These are phyloP conservation scores for Actinomucor elegans DNA, from an alignment of 371 early-diverging fungal species.

Conservation along the genomic window DNA sequence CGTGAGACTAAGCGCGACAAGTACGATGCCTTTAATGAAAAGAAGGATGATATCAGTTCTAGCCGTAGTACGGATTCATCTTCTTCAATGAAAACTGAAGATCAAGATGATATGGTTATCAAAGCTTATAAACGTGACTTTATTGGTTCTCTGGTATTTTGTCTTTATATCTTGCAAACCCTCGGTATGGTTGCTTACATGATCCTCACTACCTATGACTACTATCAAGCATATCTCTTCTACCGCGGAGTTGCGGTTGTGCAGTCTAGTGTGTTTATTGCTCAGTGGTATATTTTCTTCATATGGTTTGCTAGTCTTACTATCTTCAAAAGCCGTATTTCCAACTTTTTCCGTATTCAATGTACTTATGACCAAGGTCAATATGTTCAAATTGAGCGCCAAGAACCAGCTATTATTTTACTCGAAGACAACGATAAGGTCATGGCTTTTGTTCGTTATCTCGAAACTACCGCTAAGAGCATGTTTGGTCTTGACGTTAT, in stretches of 20 bases:
- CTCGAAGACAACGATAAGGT: constrained; percentile 7
- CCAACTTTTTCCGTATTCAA: constrained; percentile 69
- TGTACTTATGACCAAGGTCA: constrained; percentile 52
- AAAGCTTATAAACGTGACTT: constrained; percentile 39
- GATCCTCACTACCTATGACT: constrained; percentile 38
- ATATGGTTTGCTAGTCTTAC: constrained; percentile 63
- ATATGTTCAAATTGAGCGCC: constrained; percentile 69
- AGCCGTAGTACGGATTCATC: neutral
- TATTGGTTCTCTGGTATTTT: constrained; percentile 28
- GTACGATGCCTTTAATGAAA: neutral
- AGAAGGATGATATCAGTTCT: neutral
- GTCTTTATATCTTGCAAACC: constrained; percentile 32
- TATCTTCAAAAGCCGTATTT: constrained; percentile 39
- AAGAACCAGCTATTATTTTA: constrained; percentile 31
- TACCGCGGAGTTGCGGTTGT: constrained; percentile 34
- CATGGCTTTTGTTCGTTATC: constrained; percentile 7
- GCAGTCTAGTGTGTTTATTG: constrained; percentile 47
- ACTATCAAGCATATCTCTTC: constrained; percentile 32
- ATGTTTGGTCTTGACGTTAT: constrained; percentile 37
- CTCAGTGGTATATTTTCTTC: constrained; percentile 67
- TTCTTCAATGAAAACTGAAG: constrained; percentile 5
- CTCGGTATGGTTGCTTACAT: constrained; percentile 38
- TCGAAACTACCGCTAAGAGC: constrained; percentile 27
- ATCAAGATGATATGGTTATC: constrained; percentile 34
- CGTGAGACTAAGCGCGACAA: constrained; percentile 10